Conservation (phyloP, 2,329 filamentous ascomycete genomes). For the Penicillium sp. region DNA sequence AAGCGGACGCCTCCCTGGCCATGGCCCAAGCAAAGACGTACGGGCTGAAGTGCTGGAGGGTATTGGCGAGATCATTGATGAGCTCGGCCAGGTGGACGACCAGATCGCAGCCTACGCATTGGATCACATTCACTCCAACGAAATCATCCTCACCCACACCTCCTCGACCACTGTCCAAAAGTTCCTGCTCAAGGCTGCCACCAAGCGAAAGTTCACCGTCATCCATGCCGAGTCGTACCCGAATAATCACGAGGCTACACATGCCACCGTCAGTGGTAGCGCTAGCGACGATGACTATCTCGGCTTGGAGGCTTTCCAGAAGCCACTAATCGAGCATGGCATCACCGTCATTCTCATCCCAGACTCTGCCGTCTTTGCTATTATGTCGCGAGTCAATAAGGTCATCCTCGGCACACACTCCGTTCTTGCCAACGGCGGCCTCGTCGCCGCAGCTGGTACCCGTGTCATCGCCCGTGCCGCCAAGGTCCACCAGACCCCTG, state of each 20-base stretch:
- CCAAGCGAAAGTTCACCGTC: slow-evolving; percentile 88
- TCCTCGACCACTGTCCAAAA: slow-evolving; percentile 83
- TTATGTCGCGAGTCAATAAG: slow-evolving; percentile 95
- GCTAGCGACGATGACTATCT: slow-evolving; percentile 50
- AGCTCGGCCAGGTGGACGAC: slow-evolving; percentile 87
- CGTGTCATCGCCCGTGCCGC: slow-evolving; percentile 81
- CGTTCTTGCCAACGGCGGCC: slow-evolving; percentile 82
- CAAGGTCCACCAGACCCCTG: slow-evolving; percentile 74
- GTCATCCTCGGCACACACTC: slow-evolving; percentile 86
- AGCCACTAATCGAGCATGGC: slow-evolving; percentile 73
- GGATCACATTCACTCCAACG: slow-evolving; percentile 88
- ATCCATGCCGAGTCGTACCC: slow-evolving; percentile 74
- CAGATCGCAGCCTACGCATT: slow-evolving; percentile 86
- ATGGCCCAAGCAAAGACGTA: slow-evolving; percentile 58
- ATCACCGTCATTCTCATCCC: slow-evolving; percentile 81
- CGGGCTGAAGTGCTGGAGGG: slow-evolving; percentile 90
- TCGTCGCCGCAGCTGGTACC: slow-evolving; percentile 81
- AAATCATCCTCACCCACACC: slow-evolving; percentile 86
- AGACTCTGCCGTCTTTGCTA: slow-evolving; percentile 81
- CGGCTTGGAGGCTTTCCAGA: slow-evolving; percentile 60
- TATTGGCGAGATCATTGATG: slow-evolving; percentile 93
- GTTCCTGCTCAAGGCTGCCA: slow-evolving; percentile 82
- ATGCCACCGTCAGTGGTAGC: slow-evolving; percentile 60
- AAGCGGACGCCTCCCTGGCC: slow-evolving; percentile 32
- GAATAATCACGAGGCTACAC: slow-evolving; percentile 64